phyloP scores from a whole-genome alignment of 2,329 filamentous ascomycete species.

The Epichloe scottii region DNA sequence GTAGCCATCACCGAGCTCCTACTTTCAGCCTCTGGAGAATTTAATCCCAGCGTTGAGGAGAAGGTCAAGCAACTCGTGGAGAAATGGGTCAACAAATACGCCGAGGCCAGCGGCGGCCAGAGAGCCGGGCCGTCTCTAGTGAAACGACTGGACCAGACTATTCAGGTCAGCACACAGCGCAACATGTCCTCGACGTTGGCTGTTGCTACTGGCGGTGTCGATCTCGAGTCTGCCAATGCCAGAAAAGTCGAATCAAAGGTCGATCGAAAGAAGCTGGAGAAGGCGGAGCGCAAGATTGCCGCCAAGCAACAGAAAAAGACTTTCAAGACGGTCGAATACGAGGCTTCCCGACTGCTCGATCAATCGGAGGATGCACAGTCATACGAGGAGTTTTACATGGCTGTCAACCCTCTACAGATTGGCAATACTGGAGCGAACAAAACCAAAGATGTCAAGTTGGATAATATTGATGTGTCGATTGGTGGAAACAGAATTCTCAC shows the following conservation, averaged over 20 bases:
- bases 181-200: constrained; percentile 95
- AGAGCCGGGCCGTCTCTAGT: constrained; percentile 63
- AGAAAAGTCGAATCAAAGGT: constrained; percentile 96
- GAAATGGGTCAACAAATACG: constrained; percentile 79
- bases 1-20: constrained; percentile 76
- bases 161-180: constrained; percentile 84
- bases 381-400: constrained; percentile 99
- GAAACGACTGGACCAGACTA: constrained; percentile 80
- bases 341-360: constrained; percentile 81
- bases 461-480: constrained; percentile 91
- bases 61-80: constrained; percentile 74
- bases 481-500: constrained; percentile 78
- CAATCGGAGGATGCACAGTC: constrained; percentile 73
- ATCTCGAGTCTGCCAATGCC: constrained; percentile 84
- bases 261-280: constrained; percentile 97
- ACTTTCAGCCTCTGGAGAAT: constrained; percentile 81
- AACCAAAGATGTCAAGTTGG: constrained; percentile 98
- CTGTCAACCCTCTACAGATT: constrained; percentile 89
- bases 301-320: constrained; percentile 97
- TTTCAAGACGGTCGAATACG: constrained; percentile 97
- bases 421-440: constrained; percentile 62
- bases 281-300: constrained; percentile 93
- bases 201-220: constrained; percentile 70
- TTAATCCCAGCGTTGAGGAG: constrained; percentile 57
- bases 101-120: constrained; percentile 59